phyloP scores from a whole-genome alignment of 495 filamentous ascomycete species.

The Neurospora sp. region DNA sequence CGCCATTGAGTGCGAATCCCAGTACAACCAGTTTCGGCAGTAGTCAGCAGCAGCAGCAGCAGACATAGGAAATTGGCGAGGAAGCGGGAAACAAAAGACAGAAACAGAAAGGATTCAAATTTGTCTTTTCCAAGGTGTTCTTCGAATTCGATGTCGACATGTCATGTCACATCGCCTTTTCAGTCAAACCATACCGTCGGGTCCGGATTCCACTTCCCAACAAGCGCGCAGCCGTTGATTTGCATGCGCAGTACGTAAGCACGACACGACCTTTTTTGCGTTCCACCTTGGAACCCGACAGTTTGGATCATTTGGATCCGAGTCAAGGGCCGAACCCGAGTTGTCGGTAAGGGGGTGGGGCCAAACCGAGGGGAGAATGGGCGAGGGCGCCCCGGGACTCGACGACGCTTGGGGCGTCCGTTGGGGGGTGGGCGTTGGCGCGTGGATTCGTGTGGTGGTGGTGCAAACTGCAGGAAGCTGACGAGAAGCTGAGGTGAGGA shows the following conservation, averaged over 20 bases:
- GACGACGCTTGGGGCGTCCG: not conserved
- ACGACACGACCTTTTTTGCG: not conserved
- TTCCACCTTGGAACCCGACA: not conserved
- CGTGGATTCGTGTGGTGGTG: not conserved
- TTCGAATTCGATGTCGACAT: not conserved
- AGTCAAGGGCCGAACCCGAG: not conserved
- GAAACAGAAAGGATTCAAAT: not conserved
- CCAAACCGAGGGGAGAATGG: not conserved
- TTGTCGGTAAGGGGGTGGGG: not conserved
- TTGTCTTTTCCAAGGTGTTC: not conserved
- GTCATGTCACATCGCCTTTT: not conserved
- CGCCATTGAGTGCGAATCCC: constrained; percentile 4
- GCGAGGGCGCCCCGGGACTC: not conserved
- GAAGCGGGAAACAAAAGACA: not conserved
- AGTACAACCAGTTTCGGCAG: not conserved
- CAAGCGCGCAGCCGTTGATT: not conserved
- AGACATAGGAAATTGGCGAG: not conserved
- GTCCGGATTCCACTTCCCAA: not conserved
- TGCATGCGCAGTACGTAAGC: not conserved
- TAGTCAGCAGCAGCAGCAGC: not conserved
- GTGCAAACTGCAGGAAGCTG: not conserved
- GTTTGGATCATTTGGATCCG: not conserved
- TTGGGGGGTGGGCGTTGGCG: not conserved
- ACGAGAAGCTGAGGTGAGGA: not conserved
- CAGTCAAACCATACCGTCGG: not conserved